phyloP scores from a whole-genome alignment of 2,329 filamentous ascomycete genomes.

The Emericellopsis cladophorae region DNA sequence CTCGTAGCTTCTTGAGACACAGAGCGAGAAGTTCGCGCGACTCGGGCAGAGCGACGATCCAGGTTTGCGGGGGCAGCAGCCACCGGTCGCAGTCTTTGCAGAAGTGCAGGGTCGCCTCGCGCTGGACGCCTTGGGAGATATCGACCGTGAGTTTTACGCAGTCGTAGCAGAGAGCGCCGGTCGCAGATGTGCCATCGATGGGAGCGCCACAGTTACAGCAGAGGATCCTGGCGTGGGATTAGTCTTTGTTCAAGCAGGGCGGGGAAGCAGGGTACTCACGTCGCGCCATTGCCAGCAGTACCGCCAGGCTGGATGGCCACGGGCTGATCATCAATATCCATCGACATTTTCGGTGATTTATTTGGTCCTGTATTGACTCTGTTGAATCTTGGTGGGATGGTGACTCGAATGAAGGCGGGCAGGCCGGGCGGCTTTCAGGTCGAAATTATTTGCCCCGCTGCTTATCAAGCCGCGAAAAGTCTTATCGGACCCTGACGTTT shows the following conservation, averaged over 20 bases:
- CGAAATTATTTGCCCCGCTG: constrained; percentile 7
- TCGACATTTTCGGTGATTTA: constrained; percentile 19
- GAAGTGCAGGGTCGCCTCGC: constrained; percentile 80
- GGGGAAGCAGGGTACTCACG: constrained; percentile 18
- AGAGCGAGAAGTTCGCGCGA: constrained; percentile 86
- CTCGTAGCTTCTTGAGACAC: constrained; percentile 78
- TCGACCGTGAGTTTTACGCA: constrained; percentile 92
- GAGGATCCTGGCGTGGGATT: constrained; percentile 45
- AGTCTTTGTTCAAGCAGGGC: not conserved
- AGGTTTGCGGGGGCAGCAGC: constrained; percentile 75
- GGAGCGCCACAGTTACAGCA: constrained; percentile 96
- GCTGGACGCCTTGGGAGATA: constrained; percentile 80
- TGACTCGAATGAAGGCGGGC: not conserved
- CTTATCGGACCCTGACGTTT: constrained; percentile 3
- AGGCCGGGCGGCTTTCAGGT: not conserved
- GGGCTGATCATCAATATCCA: constrained; percentile 30
- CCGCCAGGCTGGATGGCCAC: constrained; percentile 22
- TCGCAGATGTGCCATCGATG: constrained; percentile 79
- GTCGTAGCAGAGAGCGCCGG: constrained; percentile 87
- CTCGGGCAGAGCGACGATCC: constrained; percentile 75
- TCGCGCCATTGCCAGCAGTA: constrained; percentile 21
- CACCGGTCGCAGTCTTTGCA: constrained; percentile 93
- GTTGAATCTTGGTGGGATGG: not conserved
- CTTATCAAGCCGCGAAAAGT: constrained; percentile 6
- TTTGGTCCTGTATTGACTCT: not conserved